Evolutionary conservation across 2,329 filamentous ascomycete species (phyloP).

Genomic region (Fusarium citri): DNA sequence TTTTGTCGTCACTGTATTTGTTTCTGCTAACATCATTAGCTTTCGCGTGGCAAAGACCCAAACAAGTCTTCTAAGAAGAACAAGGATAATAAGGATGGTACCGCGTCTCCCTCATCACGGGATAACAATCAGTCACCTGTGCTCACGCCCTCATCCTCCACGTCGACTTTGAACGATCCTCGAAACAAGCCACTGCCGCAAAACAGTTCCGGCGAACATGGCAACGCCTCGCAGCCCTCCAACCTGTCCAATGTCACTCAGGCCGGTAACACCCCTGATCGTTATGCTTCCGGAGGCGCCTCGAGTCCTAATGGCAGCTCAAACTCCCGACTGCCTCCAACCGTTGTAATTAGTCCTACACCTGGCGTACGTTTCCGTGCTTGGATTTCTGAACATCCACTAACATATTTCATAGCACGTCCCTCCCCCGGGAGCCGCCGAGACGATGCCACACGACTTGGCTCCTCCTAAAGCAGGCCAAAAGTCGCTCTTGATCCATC

Average conservation of each 20-base stretch:
- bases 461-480: slow-evolving; percentile 91
- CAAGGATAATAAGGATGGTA: slow-evolving; percentile 79
- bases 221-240: slow-evolving; percentile 55
- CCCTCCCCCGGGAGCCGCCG: slow-evolving; percentile 90
- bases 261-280: slow-evolving; percentile 54
- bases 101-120: slow-evolving; percentile 78
- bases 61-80: slow-evolving; percentile 86
- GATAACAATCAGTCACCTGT: slow-evolving; percentile 71
- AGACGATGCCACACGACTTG: slow-evolving; percentile 98
- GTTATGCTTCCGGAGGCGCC: slow-evolving; percentile 54
- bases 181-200: slow-evolving; percentile 83
- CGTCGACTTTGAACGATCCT: slow-evolving; percentile 85
- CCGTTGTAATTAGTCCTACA: slow-evolving; percentile 94
- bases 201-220: slow-evolving; percentile 63
- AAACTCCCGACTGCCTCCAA: slow-evolving; percentile 72
- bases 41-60: slow-evolving; percentile 88
- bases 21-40: slow-evolving; percentile 63
- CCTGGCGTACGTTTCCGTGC: slow-evolving; percentile 75
- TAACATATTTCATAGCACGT: slow-evolving; percentile 69
- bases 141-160: slow-evolving; percentile 87
- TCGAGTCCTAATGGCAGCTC: slow-evolving; percentile 53
- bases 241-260: slow-evolving; percentile 53
- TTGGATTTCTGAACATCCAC: background rate
- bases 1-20: background rate
- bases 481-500: slow-evolving; percentile 89